These are phyloP conservation scores for Leishmania aethiopica DNA, from an alignment of 208 protist genomes.

Conservation along the genomic window DNA sequence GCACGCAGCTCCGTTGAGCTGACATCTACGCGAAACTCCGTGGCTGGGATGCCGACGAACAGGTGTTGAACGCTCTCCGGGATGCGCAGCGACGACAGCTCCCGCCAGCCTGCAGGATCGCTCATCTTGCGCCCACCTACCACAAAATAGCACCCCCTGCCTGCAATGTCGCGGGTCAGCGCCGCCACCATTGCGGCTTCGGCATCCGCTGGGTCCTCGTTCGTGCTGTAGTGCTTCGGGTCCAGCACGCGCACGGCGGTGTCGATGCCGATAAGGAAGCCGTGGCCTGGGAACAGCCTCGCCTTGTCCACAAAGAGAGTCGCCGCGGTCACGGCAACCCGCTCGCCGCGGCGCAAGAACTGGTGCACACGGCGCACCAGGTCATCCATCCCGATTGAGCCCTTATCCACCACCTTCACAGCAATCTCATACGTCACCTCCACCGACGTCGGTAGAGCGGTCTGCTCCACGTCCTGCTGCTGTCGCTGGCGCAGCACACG, in stretches of 20 bases:
- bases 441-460: not conserved
- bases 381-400: slow-evolving; percentile 30
- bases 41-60: slow-evolving; percentile 50
- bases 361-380: slow-evolving; percentile 50
- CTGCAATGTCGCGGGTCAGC: slow-evolving; percentile 30
- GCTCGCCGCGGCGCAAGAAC: slow-evolving; percentile 49
- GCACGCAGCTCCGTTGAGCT: slow-evolving; percentile 74
- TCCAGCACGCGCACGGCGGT: slow-evolving; percentile 72
- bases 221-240: slow-evolving; percentile 61
- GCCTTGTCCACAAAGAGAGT: slow-evolving; percentile 73
- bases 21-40: slow-evolving; percentile 70
- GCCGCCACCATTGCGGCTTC: slow-evolving; percentile 35
- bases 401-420: slow-evolving; percentile 65
- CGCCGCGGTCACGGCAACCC: slow-evolving; percentile 63
- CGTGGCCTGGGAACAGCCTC: slow-evolving; percentile 58
- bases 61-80: slow-evolving; percentile 45
- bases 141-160: slow-evolving; percentile 47
- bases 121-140: slow-evolving; percentile 38
- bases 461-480: not conserved
- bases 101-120: slow-evolving; percentile 40
- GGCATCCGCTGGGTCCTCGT: slow-evolving; percentile 20
- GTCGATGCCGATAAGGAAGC: slow-evolving; percentile 79
- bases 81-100: slow-evolving; percentile 39
- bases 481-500: slow-evolving; percentile 28
- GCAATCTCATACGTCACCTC: slow-evolving; percentile 76